Conservation (phyloP, 176 grass and related monocot species). For the Carex kokanica region DNA sequence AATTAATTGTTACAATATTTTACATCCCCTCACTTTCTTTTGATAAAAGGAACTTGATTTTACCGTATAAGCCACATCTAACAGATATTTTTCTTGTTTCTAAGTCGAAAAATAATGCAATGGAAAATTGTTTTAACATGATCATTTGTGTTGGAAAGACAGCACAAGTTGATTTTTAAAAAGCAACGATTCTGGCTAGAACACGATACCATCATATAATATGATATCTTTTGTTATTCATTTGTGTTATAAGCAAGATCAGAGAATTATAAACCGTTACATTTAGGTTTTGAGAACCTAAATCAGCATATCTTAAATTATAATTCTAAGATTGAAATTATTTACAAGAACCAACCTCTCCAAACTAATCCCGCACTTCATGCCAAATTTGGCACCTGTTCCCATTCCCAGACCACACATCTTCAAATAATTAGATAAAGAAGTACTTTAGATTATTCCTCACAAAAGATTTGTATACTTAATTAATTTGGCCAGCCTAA, state of each 20-base stretch:
- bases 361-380: constrained; percentile 26
- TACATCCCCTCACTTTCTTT: too few relatives aligned
- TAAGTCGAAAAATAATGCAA: neutral
- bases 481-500: constrained; percentile 39
- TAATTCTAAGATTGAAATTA: neutral
- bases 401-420: constrained; percentile 24
- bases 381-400: constrained; percentile 46
- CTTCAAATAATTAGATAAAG: constrained; percentile 18
- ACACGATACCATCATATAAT: neutral
- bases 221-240: neutral
- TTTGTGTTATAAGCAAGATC: neutral
- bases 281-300: neutral
- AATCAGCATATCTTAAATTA: neutral
- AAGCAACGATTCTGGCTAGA: neutral
- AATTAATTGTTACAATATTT: too few relatives aligned
- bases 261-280: neutral
- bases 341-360: constrained; percentile 16
- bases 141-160: neutral
- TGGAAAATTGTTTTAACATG: neutral
- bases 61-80: too few relatives aligned
- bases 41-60: too few relatives aligned
- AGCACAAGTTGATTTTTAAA: neutral
- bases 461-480: constrained; percentile 15
- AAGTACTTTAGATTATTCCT: constrained; percentile 10
- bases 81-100: neutral